Base-by-base conservation (phyloP, 2,329 filamentous ascomycete species). In the Tolypocladium ophioglossoides region DNA sequence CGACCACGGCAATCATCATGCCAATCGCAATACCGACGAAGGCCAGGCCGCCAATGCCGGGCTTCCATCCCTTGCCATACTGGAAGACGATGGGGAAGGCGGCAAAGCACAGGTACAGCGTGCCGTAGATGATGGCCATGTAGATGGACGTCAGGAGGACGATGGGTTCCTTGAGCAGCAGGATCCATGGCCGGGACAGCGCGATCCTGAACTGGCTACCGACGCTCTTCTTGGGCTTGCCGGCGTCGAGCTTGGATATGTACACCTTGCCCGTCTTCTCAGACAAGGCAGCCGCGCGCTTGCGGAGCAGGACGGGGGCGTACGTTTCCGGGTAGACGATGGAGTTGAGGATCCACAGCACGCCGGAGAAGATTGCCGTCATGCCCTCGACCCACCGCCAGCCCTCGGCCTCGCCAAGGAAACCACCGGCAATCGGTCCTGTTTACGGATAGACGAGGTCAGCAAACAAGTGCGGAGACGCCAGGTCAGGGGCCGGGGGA, bases 331-430 rank as follows among this genome's bases (percentile, higher is more conserved):
- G 81, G n/a, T 80, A 70, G 38, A 75, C 58, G 34, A 82, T 56
- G 0, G 72, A 63, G 53, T 75, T 77, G 47, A 75, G 50, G 48
- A 84, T 74, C 77, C 80, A 85, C 30, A 85, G 69, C 11, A 74
- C 62, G 8, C 81, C 82, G 1, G 78, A 79, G 61, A 86, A 83
- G 57, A 83, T 80, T 51, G 79, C 76, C 63, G 83, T 76, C 50
- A 87, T 68, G 1, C 82, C 83, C 65, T 80, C 74, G 12, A 86
- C 77, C 84, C 84, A 86, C 61, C 81, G 71, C 84, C 83, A 85
- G 10, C 82, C 83, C 10, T 72, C 71, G 2, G 74, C 72, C 69
- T 84, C 74, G 2, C 79, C 79, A 2, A 86, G 67, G 65, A 85
- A 87, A 0, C 82, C 82, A 59, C 82, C 82, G 18, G 79, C 75